Conservation (phyloP, 106 monocot species). For the Dioscorea zingiberensis region DNA sequence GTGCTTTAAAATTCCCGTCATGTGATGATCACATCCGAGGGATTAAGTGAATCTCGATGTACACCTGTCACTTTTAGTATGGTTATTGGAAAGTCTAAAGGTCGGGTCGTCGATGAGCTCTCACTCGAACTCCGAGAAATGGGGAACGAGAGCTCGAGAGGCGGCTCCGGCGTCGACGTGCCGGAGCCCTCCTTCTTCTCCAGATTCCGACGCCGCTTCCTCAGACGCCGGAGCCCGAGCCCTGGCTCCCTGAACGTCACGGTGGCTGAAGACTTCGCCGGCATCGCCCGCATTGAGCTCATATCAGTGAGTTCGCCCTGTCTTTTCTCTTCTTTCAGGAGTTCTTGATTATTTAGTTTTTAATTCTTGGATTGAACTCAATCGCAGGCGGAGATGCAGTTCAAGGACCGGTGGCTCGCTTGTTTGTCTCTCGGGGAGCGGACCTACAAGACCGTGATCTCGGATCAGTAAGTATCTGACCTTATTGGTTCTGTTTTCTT, state of each 20-base stretch:
- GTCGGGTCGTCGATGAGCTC: too few species aligned
- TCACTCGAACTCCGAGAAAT: background rate
- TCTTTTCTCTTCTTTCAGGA: background rate
- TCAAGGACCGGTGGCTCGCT: slow-evolving; percentile 43
- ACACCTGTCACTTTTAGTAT: too few species aligned
- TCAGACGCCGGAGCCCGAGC: background rate
- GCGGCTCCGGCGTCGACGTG: background rate
- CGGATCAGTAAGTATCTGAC: slow-evolving; percentile 25
- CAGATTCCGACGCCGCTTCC: slow-evolving; percentile 8
- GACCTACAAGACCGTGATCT: slow-evolving; percentile 33
- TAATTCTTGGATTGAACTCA: background rate
- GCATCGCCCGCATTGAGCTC: slow-evolving; percentile 33
- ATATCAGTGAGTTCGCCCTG: slow-evolving; percentile 7
- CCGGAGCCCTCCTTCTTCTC: slow-evolving; percentile 1
- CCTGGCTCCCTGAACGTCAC: background rate
- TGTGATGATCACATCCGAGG: too few species aligned
- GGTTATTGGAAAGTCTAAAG: too few species aligned
- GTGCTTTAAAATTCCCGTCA: too few species aligned
- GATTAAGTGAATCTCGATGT: too few species aligned
- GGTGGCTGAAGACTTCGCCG: slow-evolving; percentile 24
- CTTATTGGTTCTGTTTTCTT: background rate
- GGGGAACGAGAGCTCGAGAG: slow-evolving; percentile 21
- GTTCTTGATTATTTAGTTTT: background rate
- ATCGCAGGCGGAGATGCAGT: slow-evolving; percentile 41
- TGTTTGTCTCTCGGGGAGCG: slow-evolving; percentile 41